phyloP scores from a whole-genome alignment of 1,139 yeast genomes.

The Yamadazyma epiphylla region DNA sequence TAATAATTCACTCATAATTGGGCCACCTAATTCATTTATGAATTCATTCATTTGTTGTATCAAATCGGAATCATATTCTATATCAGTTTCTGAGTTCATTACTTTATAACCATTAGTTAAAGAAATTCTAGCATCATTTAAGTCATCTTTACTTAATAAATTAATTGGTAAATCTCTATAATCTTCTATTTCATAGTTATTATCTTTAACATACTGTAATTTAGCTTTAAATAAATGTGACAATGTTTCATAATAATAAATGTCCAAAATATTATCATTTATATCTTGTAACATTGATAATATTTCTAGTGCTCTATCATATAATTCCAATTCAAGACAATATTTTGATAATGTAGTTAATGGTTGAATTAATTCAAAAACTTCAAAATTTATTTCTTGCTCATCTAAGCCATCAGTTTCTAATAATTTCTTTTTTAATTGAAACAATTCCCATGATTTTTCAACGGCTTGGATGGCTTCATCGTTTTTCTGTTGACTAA shows the following conservation, averaged over 20 bases:
- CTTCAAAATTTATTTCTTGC: slow-evolving; percentile 39
- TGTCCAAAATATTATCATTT: slow-evolving; percentile 79
- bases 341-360: slow-evolving; percentile 66
- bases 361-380: slow-evolving; percentile 64
- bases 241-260: slow-evolving; percentile 78
- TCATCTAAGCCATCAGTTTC: slow-evolving; percentile 38
- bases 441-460: slow-evolving; percentile 73
- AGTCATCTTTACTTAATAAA: slow-evolving; percentile 21
- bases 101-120: slow-evolving; percentile 55
- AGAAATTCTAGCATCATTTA: slow-evolving; percentile 47
- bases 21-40: slow-evolving; percentile 58
- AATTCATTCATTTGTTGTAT: slow-evolving; percentile 48
- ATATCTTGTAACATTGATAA: slow-evolving; percentile 64
- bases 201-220: slow-evolving; percentile 12
- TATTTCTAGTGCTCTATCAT: slow-evolving; percentile 61
- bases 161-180: slow-evolving; percentile 38
- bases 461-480: slow-evolving; percentile 71
- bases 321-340: slow-evolving; percentile 72
- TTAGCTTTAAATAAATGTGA: slow-evolving; percentile 62
- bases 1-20: slow-evolving; percentile 42
- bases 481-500: slow-evolving; percentile 73
- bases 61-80: slow-evolving; percentile 54
- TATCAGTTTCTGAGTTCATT: slow-evolving; percentile 34
- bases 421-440: slow-evolving; percentile 43
- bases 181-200: slow-evolving; percentile 30